Evolutionary conservation across 768 basidiomycete species (phyloP), one percentile per base, ranked within the genome.

Genomic region (Pisolithus sp.): DNA sequence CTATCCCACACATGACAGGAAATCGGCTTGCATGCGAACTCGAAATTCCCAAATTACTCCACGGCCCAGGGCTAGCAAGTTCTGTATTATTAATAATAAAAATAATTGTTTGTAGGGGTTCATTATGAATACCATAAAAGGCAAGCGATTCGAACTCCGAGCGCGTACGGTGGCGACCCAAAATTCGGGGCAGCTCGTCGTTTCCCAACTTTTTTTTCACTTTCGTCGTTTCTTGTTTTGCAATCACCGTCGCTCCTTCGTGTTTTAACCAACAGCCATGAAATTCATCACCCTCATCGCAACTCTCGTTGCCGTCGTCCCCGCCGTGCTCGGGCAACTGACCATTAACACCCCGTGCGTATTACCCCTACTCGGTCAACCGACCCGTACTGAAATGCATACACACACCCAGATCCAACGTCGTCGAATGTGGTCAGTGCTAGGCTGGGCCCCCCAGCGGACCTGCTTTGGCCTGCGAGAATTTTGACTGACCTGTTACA

Each of bases 321-420:
- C 71, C 39, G 74, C 66, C 65, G 76, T 58, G 46, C 48, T 70
- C 56, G 77, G 56, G 46, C 59, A 34, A 34, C 15, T 84, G 61
- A 80, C 74, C n/a, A 69, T 89, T 61, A 80, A 88, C 66, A 84
- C 85, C 2, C 81, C 85, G 86, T 87, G 62, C 56, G 85, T 76
- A 38, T 54, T 46, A 17, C 52, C 15, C 4, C 38, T 18, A 5
- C 9, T 43, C 61, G 61, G 31, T 46, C 43, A 51, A 13, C 34
- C 44, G 21, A 20, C 18, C 13, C 7, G 12, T 2, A 15, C 40
- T 56, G 31, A 58, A 34, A 34, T 34, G 34, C 1, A 21, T 7
- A 17, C 34, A 4, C 21, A 8, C 24, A n/a, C n/a, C n/a, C n/a
- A 81, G 81, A 24, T 2, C 61, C 21, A 66, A 49, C 47, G 66